These are phyloP conservation scores for Acanthamoeba castellanii DNA, from an alignment of 208 protist genomes.

Conservation along the genomic window DNA sequence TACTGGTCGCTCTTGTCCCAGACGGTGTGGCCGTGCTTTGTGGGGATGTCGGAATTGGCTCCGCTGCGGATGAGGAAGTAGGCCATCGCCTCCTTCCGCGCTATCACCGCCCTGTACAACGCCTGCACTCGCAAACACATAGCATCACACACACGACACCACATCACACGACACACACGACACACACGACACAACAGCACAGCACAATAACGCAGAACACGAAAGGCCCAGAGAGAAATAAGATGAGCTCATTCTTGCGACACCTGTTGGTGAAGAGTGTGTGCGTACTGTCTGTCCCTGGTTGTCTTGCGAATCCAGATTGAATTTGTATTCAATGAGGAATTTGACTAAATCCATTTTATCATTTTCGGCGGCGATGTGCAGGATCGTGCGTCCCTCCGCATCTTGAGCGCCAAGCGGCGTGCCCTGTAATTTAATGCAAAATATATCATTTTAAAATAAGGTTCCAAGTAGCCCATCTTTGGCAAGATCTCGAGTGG, in stretches of 20 bases:
- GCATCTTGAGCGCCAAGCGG: not conserved
- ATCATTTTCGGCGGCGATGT: conserved; percentile 38
- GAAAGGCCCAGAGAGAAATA: not conserved
- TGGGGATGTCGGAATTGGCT: conserved; percentile 14
- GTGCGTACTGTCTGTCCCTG: not conserved
- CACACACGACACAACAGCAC: not conserved
- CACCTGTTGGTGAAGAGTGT: not conserved
- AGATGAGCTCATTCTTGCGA: too few relatives aligned
- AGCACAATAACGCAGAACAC: not conserved
- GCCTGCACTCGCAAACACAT: not conserved
- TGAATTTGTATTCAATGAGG: conserved; percentile 4
- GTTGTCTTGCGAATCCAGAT: conserved; percentile 60
- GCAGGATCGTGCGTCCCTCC: conserved; percentile 22
- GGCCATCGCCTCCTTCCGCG: conserved; percentile 32
- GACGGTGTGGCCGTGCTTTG: not conserved
- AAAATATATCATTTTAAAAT: not conserved
- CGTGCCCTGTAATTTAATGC: not conserved
- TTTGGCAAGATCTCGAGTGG: too few relatives aligned
- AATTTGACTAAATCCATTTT: conserved; percentile 8
- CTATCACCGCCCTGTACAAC: conserved; percentile 14
- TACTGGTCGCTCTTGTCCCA: conserved; percentile 45
- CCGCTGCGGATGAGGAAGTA: conserved; percentile 15
- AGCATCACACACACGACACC: not conserved
- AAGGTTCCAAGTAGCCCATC: not conserved
- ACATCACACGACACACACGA: not conserved